phyloP scores from a whole-genome alignment of 768 basidiomycete species.

The Rhizopogon vesiculosus region DNA sequence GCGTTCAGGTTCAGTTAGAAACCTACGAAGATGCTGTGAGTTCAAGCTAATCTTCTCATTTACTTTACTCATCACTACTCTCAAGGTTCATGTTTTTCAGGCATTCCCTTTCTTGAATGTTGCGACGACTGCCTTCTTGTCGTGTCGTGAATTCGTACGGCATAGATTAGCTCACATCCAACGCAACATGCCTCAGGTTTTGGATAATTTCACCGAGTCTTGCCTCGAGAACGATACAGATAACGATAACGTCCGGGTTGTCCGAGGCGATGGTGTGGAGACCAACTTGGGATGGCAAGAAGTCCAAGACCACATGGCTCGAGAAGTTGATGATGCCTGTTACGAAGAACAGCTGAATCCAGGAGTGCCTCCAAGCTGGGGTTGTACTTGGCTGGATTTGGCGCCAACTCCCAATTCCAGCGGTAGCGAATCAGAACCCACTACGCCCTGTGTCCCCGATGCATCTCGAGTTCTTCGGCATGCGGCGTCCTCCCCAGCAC shows the following conservation, averaged over 20 bases:
- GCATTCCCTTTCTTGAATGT: constrained; percentile 74
- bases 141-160: constrained; percentile 67
- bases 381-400: constrained; percentile 15
- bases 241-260: constrained; percentile 59
- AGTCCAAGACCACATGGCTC: constrained; percentile 33
- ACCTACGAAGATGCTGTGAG: constrained; percentile 87
- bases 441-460: neutral
- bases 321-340: constrained; percentile 20
- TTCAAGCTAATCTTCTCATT: neutral
- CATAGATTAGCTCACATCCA: constrained; percentile 52
- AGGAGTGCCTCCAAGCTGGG: constrained; percentile 50
- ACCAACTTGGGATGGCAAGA: constrained; percentile 35
- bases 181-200: constrained; percentile 42
- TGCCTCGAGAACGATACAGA: constrained; percentile 68
- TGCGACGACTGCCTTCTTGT: constrained; percentile 60
- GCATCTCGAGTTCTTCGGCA: neutral
- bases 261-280: constrained; percentile 71
- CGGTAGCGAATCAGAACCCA: neutral
- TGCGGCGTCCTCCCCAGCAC: neutral
- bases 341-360: constrained; percentile 23
- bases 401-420: constrained; percentile 1
- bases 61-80: neutral
- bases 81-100: constrained; percentile 87
- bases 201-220: constrained; percentile 52
- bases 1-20: constrained; percentile 84